Evolutionary conservation across 2,329 filamentous ascomycete species (phyloP).

Genomic region (Didymella lethalis): DNA sequence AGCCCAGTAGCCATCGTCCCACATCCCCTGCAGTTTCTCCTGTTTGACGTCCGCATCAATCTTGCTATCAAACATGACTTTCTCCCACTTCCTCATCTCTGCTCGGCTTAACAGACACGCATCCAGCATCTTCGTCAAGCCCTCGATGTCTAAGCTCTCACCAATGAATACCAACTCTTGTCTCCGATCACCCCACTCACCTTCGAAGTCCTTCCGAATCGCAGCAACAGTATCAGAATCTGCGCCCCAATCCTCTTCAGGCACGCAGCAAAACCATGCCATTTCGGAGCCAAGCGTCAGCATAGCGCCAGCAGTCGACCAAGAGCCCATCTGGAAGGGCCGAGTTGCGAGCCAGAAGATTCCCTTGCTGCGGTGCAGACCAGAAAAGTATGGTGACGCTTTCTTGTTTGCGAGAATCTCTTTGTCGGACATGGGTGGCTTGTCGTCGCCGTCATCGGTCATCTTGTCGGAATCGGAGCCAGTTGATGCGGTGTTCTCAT

Average conservation of each 20-base stretch:
- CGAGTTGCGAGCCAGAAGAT: constrained; percentile 68
- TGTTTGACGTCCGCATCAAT: constrained; percentile 51
- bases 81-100: constrained; percentile 59
- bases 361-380: constrained; percentile 70
- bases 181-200: constrained; percentile 70
- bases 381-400: constrained; percentile 60
- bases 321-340: constrained; percentile 64
- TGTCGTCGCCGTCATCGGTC: constrained; percentile 47
- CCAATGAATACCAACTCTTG: constrained; percentile 80
- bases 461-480: constrained; percentile 28
- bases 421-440: constrained; percentile 39
- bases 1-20: constrained; percentile 68
- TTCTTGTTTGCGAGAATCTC: constrained; percentile 65
- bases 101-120: constrained; percentile 67
- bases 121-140: constrained; percentile 64
- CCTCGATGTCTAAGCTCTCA: constrained; percentile 64
- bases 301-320: constrained; percentile 72
- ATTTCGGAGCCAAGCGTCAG: constrained; percentile 67
- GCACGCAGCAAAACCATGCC: constrained; percentile 66
- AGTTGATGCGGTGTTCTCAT: constrained; percentile 25
- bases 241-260: constrained; percentile 60
- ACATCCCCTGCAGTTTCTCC: constrained; percentile 59
- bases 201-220: constrained; percentile 60
- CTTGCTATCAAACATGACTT: constrained; percentile 45
- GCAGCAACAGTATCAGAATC: constrained; percentile 58